Conservation (phyloP, 345 rosid genomes). For the Euphorbia lathyris region DNA sequence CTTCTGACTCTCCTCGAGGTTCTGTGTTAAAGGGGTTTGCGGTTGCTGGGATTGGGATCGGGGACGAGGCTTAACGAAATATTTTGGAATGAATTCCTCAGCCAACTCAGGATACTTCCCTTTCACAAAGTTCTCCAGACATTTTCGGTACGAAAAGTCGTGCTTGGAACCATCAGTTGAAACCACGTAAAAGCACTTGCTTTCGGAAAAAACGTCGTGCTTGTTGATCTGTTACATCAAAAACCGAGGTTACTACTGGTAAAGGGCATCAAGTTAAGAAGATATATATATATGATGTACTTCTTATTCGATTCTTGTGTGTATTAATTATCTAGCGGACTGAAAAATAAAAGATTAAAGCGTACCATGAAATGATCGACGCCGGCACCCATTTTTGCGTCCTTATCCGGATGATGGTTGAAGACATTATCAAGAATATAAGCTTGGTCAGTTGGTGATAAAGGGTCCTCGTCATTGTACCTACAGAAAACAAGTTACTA, state of each 20-base stretch:
- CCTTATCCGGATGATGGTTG: constrained; percentile 76
- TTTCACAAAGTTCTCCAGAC: constrained; percentile 53
- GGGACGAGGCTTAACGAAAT: constrained; percentile 44
- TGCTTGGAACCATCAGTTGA: constrained; percentile 59
- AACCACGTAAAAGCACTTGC: constrained; percentile 73
- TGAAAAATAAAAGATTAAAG: not conserved
- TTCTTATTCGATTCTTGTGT: not conserved
- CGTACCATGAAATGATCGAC: constrained; percentile 73
- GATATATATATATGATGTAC: not conserved
- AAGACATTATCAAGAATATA: constrained; percentile 61
- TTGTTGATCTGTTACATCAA: constrained; percentile 53
- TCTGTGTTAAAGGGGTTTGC: constrained; percentile 14
- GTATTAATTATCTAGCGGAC: not conserved
- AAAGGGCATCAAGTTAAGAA: not conserved
- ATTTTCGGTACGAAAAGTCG: constrained; percentile 83
- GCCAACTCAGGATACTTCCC: constrained; percentile 61
- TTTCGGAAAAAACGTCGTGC: constrained; percentile 53
- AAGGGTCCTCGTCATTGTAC: constrained; percentile 75
- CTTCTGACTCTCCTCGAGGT: not conserved
- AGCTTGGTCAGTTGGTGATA: constrained; percentile 62
- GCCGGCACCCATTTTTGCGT: constrained; percentile 64
- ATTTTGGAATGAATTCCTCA: constrained; percentile 57
- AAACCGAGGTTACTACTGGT: not conserved
- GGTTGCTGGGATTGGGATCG: constrained; percentile 41
- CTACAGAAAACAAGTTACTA: constrained; percentile 36